Evolutionary conservation across 768 basidiomycete genomes (phyloP).

Genomic region (Baorangia bicolor): DNA sequence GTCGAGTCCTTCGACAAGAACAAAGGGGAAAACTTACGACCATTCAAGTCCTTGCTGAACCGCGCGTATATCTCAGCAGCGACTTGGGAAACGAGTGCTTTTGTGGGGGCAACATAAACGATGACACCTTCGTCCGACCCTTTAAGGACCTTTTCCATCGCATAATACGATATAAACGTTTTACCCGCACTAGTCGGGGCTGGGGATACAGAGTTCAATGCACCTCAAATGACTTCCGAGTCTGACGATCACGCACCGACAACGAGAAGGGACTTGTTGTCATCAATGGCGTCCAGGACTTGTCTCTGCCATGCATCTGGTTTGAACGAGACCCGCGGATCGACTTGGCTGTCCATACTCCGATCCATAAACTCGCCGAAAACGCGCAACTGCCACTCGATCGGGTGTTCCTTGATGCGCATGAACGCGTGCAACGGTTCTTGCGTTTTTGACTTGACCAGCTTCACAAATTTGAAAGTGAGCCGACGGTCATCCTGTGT

Average conservation of each 20-base stretch:
- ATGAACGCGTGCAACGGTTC: constrained; percentile 48
- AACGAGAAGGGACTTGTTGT: constrained; percentile 57
- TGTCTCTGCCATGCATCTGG: constrained; percentile 72
- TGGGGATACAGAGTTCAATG: constrained; percentile 22
- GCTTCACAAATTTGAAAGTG: constrained; percentile 54
- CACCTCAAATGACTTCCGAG: not conserved
- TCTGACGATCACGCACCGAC: constrained; percentile 44
- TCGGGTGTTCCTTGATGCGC: constrained; percentile 53
- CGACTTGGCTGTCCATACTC: constrained; percentile 61
- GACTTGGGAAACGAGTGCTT: constrained; percentile 69
- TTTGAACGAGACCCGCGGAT: constrained; percentile 57
- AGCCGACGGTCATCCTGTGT: constrained; percentile 31
- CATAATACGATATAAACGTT: constrained; percentile 76
- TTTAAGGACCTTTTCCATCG: constrained; percentile 68
- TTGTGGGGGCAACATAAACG: constrained; percentile 75
- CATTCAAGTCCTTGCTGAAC: constrained; percentile 54
- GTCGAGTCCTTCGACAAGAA: not conserved
- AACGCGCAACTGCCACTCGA: constrained; percentile 65
- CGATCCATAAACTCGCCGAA: constrained; percentile 75
- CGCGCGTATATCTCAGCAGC: constrained; percentile 74
- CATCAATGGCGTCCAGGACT: constrained; percentile 65
- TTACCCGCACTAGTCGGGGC: constrained; percentile 75
- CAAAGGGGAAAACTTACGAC: constrained; percentile 35
- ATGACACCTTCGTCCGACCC: constrained; percentile 64
- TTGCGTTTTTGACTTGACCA: constrained; percentile 47